Percentiles rank a stretch among this genome's conserved stretches.
Evolutionary conservation across 2,329 filamentous ascomycete genomes (phyloP).

Genomic region (Aureobasidium sp.): DNA sequence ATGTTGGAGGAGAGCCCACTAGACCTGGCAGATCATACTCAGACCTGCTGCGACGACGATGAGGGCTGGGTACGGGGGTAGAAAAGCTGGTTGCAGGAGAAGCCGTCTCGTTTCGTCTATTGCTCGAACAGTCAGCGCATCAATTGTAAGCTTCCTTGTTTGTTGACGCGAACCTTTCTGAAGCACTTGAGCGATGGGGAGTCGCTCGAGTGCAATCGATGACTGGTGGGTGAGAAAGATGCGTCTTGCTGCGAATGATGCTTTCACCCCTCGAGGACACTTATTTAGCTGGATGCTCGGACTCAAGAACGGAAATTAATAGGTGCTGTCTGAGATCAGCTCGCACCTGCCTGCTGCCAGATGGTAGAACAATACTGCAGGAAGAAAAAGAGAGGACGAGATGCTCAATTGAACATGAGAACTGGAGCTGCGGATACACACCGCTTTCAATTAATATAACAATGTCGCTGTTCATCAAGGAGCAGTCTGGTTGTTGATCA

Average conservation of each 20-base stretch:
- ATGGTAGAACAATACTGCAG: neutral
- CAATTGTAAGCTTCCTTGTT: neutral
- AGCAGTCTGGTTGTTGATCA: neutral
- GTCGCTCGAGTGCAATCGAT: constrained; percentile 14
- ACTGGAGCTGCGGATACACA: neutral
- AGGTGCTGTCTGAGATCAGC: neutral
- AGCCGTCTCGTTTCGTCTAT: neutral
- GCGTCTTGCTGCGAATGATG: neutral
- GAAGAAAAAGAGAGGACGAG: neutral
- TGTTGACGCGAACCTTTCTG: neutral
- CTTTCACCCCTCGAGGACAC: neutral
- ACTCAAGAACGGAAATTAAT: constrained; percentile 3
- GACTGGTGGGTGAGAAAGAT: neutral
- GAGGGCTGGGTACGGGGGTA: neutral
- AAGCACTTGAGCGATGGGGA: constrained; percentile 13
- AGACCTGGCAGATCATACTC: constrained; percentile 2
- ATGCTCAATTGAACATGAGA: neutral
- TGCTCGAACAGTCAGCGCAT: neutral
- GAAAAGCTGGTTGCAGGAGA: neutral
- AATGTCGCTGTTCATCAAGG: neutral
- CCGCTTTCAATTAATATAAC: neutral
- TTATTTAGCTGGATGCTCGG: neutral
- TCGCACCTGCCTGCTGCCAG: neutral
- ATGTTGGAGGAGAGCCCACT: constrained; percentile 1
- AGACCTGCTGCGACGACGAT: constrained; percentile 8